Percentiles rank a stretch among this genome's conserved stretches.
Conservation (phyloP, 352 stramenopile species). For the Globisporangium perplexum region DNA sequence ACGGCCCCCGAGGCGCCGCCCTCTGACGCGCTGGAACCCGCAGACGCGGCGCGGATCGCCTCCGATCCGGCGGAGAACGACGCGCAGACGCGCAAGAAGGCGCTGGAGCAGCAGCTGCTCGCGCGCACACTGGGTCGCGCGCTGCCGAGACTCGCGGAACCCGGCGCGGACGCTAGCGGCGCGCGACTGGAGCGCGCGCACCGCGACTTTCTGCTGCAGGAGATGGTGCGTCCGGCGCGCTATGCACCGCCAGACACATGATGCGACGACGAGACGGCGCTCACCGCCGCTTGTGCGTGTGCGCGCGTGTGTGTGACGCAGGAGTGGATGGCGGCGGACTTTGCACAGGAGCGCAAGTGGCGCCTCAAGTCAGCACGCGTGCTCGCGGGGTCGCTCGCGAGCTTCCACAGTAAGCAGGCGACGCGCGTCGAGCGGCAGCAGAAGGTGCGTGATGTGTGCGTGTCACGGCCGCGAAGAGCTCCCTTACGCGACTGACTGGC, state of each 20-base stretch:
- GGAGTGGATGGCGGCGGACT: constrained; percentile 93
- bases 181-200: constrained; percentile 36
- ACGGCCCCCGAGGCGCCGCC: neutral
- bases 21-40: neutral
- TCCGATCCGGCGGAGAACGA: constrained; percentile 4
- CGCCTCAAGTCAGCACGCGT: constrained; percentile 71
- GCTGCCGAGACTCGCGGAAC: constrained; percentile 24
- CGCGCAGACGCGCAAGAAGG: constrained; percentile 22
- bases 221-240: constrained; percentile 41
- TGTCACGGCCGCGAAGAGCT: no score
- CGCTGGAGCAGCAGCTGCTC: constrained; percentile 32
- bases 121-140: constrained; percentile 45
- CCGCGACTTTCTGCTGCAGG: constrained; percentile 74
- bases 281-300: constrained; percentile 1
- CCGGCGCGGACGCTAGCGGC: constrained; percentile 31
- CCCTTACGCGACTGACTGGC: neutral
- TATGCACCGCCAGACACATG: no score
- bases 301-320: neutral
- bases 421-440: constrained; percentile 21
- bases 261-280: neutral
- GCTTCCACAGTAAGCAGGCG: constrained; percentile 46
- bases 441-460: constrained; percentile 23
- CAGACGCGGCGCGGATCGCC: neutral
- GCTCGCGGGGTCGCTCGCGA: constrained; percentile 53
- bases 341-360: constrained; percentile 87